Base-by-base conservation (phyloP, 352 stramenopile genomes). In the Pythium plurisporium region DNA sequence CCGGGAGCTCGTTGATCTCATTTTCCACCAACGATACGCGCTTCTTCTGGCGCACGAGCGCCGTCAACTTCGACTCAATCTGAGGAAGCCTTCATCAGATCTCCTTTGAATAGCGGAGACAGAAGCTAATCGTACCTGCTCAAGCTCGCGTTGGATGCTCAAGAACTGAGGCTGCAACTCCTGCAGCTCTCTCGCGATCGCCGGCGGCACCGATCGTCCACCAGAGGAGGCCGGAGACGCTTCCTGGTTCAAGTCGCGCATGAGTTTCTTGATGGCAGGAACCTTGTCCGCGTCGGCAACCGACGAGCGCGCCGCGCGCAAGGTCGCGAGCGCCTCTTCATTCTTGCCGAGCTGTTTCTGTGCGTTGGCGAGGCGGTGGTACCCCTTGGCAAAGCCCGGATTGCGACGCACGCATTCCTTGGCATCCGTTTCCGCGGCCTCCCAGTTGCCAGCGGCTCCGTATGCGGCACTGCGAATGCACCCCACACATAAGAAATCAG, bases 111-210 rank as follows among this genome's bases (percentile, higher is more conserved):
- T 42, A 12, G 4, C 17, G 33, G 19, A 44, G 7, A 8, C 23
- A 6, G 33, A 30, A 12, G 14, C 2, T 33, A 14, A 38, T 26
- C 34, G 23, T 7, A 76, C 70, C 64, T 74, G 79, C 47, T 91
- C 82, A 19, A 89, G 53, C 58, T 93, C 82, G 33, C 76, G 82
- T 64, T 93, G 76, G 42, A 91, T 83, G 51, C 69, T 86, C 40
- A 84, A 47, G 41, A 91, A 86, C 65, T 91, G 80, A 30, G 82
- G 82, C 67, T 93, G 82, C 42, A 93, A 59, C 53, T 93, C 82
- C 62, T 89, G 79, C 37, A 93, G 61, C 56, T 93, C 82, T 48
- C 87, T 88, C 40, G 80, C 79, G 43, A 93, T 73, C 20, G 82
- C 72, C 20, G 67, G 59, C 1, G 82, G 80, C 43, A 93, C 63